Conservation (phyloP, 2,329 filamentous ascomycete species). For the Alternaria atra region DNA sequence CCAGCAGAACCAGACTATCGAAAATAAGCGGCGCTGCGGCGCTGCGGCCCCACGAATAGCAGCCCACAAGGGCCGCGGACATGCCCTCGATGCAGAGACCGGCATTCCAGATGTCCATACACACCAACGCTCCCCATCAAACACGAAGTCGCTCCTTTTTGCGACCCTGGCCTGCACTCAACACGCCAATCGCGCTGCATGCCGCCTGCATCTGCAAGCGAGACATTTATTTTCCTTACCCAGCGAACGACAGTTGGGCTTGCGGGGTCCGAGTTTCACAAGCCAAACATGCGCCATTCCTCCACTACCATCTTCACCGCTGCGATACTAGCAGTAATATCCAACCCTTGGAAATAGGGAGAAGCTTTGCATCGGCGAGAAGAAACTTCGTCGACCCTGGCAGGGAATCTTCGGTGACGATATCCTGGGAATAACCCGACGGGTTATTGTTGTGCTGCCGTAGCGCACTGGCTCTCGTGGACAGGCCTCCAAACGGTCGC, state of each 20-base stretch:
- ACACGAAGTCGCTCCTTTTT: background rate
- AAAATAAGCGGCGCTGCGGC: conserved; percentile 17
- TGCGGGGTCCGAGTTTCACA: conserved; percentile 10
- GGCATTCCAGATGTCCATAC: conserved; percentile 5
- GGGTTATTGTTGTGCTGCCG: conserved; percentile 7
- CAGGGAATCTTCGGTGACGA: background rate
- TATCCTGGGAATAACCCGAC: conserved; percentile 11
- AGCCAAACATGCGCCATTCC: background rate
- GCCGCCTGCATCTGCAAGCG: background rate
- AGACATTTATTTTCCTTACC: background rate
- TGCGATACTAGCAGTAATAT: background rate
- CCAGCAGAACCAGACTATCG: conserved; percentile 15
- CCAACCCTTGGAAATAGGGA: background rate
- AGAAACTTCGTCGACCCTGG: background rate
- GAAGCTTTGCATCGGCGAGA: conserved; percentile 4
- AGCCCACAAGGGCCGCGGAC: conserved; percentile 8
- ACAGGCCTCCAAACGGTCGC: conserved; percentile 16
- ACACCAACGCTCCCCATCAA: background rate
- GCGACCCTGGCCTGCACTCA: conserved; percentile 1
- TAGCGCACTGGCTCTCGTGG: conserved; percentile 4
- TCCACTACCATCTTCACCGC: background rate
- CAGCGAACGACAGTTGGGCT: conserved; percentile 1
- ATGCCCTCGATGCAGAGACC: conserved; percentile 4
- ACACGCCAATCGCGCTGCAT: background rate
- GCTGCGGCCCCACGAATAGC: conserved; percentile 8